phyloP scores from a whole-genome alignment of 2,329 filamentous ascomycete species.

The Sporothrix brunneoviolacea region DNA sequence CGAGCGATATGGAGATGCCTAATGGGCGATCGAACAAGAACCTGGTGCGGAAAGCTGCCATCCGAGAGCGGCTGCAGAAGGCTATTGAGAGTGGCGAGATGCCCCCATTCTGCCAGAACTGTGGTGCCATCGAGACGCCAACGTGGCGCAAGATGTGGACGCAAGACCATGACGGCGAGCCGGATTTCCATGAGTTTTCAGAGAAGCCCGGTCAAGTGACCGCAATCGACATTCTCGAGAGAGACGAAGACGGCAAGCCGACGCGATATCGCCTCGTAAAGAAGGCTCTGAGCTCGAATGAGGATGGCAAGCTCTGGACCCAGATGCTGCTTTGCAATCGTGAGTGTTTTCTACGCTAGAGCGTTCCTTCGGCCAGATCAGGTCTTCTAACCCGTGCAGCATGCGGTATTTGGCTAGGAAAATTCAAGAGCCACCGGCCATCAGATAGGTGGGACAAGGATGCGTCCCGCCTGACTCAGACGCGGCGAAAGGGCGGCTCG shows the following conservation, averaged over 20 bases:
- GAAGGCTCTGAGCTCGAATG: conserved; percentile 59
- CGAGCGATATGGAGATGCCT: conserved; percentile 36
- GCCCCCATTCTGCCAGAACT: conserved; percentile 86
- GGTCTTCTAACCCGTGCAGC: conserved; percentile 36
- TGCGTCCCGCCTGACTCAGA: conserved; percentile 44
- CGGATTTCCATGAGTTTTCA: conserved; percentile 63
- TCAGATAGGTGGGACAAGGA: conserved; percentile 73
- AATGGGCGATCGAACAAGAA: conserved; percentile 54
- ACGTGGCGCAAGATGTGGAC: conserved; percentile 93
- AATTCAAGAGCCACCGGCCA: conserved; percentile 79
- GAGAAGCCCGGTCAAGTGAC: conserved; percentile 68
- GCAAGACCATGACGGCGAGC: conserved; percentile 65
- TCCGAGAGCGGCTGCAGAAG: conserved; percentile 51
- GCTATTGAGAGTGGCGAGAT: conserved; percentile 73
- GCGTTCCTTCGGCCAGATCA: neutral
- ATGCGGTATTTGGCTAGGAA: conserved; percentile 91
- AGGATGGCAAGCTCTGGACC: conserved; percentile 61
- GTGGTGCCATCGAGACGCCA: conserved; percentile 89
- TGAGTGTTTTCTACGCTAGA: conserved; percentile 37
- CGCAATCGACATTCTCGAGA: conserved; percentile 62
- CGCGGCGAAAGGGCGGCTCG: conserved; percentile 39
- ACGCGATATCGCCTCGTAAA: conserved; percentile 69
- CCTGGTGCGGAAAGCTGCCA: conserved; percentile 55
- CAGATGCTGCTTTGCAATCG: conserved; percentile 82
- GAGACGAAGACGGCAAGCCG: conserved; percentile 55